phyloP scores from a whole-genome alignment of 2,329 filamentous ascomycete genomes.

The Fusarium robinianum region DNA sequence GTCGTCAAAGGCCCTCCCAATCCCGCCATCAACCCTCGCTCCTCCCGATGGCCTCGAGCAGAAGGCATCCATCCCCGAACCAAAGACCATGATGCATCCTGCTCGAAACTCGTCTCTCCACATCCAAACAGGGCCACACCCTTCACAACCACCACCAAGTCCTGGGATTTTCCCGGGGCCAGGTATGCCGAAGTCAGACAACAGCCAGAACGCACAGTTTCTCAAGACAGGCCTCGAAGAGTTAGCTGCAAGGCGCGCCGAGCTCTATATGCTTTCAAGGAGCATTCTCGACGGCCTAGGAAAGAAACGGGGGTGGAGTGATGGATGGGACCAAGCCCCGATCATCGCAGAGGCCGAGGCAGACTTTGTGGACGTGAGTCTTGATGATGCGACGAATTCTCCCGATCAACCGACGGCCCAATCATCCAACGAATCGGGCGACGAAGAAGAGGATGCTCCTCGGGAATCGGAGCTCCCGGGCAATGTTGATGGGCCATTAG shows the following conservation, averaged over 20 bases:
- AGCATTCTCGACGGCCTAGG: slow-evolving; percentile 78
- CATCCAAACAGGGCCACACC: slow-evolving; percentile 44
- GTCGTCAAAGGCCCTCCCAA: slow-evolving; percentile 67
- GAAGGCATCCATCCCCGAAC: slow-evolving; percentile 66
- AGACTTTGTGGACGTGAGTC: slow-evolving; percentile 62
- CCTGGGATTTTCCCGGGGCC: slow-evolving; percentile 59
- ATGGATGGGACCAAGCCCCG: slow-evolving; percentile 71
- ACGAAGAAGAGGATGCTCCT: no score
- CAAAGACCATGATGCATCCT: slow-evolving; percentile 73
- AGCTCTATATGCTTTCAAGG: slow-evolving; percentile 78
- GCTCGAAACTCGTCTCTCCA: slow-evolving; percentile 65
- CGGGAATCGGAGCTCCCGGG: no score
- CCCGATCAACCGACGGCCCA: no score
- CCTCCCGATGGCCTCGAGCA: slow-evolving; percentile 57
- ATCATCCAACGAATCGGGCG: no score
- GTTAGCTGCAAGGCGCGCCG: slow-evolving; percentile 79
- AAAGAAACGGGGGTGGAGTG: slow-evolving; percentile 71
- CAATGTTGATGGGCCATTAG: no score
- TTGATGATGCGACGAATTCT: no score
- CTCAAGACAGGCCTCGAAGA: slow-evolving; percentile 74
- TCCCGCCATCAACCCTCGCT: slow-evolving; percentile 62
- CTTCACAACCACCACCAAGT: slow-evolving; percentile 50
- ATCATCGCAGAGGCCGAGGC: slow-evolving; percentile 51
- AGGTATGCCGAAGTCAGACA: slow-evolving; percentile 47
- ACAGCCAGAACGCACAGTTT: slow-evolving; percentile 52